Percentiles rank a stretch among this genome's conserved stretches.
phyloP scores from a whole-genome alignment of 805 yeast species.

The Kuraishia ogatae region DNA sequence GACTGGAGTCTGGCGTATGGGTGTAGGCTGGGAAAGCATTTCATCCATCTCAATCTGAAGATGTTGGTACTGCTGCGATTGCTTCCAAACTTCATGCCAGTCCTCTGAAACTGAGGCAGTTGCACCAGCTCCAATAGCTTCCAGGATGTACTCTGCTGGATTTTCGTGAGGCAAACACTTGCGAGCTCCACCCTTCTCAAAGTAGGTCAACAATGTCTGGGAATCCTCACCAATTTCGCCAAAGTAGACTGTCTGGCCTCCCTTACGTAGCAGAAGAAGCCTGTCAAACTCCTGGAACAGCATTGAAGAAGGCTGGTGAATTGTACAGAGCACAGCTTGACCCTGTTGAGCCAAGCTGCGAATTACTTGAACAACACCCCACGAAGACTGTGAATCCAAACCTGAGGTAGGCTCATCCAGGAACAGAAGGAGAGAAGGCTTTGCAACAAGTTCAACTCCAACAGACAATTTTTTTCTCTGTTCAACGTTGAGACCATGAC shows the following conservation, averaged over 20 bases:
- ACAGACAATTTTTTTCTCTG: conserved; percentile 33
- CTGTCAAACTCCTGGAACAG: conserved; percentile 39
- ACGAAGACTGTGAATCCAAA: conserved; percentile 41
- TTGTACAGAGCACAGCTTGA: conserved; percentile 43
- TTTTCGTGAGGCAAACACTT: conserved; percentile 29
- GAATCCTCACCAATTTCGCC: conserved; percentile 30
- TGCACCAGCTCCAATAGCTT: conserved; percentile 36
- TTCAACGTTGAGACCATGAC: conserved; percentile 32
- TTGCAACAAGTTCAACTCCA: conserved; percentile 39
- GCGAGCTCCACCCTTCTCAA: conserved; percentile 28
- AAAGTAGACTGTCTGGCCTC: conserved; percentile 39
- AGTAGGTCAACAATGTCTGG: conserved; percentile 21
- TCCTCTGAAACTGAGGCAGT: conserved; percentile 27
- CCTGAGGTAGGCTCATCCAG: conserved; percentile 47
- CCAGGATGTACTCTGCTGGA: conserved; percentile 36
- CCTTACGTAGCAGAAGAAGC: conserved; percentile 35
- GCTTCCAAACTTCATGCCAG: conserved; percentile 24
- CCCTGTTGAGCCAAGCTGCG: conserved; percentile 35
- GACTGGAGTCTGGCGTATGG: conserved; percentile 3
- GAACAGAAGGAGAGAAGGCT: conserved; percentile 34
- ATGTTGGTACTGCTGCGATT: conserved; percentile 17
- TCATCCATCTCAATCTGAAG: conserved; percentile 10
- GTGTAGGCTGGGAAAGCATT: conserved; percentile 13
- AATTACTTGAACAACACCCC: conserved; percentile 38
- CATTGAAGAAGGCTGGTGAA: conserved; percentile 47